phyloP scores from a whole-genome alignment of 768 basidiomycete genomes.

The Leccinum olivaceopallidum region DNA sequence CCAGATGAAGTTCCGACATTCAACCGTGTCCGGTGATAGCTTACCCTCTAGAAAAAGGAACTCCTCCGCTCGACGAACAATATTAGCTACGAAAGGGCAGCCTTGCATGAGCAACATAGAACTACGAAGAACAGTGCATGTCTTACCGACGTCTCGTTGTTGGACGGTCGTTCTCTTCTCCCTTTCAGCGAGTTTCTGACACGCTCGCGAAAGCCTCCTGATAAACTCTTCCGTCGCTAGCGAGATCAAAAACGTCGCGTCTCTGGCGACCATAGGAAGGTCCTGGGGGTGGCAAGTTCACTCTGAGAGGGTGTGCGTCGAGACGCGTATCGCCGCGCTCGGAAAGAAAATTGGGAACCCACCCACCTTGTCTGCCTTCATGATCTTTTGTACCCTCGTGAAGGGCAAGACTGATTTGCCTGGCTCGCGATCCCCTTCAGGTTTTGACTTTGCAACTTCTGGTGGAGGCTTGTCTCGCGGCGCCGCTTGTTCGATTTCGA shows the following conservation, averaged over 20 bases:
- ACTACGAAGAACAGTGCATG: background rate
- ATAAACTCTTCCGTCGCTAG: slow-evolving; percentile 90
- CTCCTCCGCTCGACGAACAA: slow-evolving; percentile 68
- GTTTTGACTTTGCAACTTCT: slow-evolving; percentile 19
- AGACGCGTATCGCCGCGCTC: slow-evolving; percentile 1
- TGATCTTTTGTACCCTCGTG: slow-evolving; percentile 77
- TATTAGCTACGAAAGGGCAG: slow-evolving; percentile 45
- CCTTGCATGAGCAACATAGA: background rate
- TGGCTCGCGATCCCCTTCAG: slow-evolving; percentile 36
- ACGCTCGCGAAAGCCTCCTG: slow-evolving; percentile 67
- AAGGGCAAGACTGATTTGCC: slow-evolving; percentile 80
- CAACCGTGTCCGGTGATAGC: slow-evolving; percentile 1
- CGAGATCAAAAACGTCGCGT: slow-evolving; percentile 77
- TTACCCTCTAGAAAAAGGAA: slow-evolving; percentile 78
- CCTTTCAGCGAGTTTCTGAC: slow-evolving; percentile 65
- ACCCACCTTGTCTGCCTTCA: slow-evolving; percentile 81
- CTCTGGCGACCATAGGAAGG: slow-evolving; percentile 71
- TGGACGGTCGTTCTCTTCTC: slow-evolving; percentile 78
- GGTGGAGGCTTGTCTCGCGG: slow-evolving; percentile 10
- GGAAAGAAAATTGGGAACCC: background rate
- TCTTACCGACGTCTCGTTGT: slow-evolving; percentile 76
- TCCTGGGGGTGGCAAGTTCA: slow-evolving; percentile 46
- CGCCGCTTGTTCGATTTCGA: slow-evolving; percentile 2
- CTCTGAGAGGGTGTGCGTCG: background rate
- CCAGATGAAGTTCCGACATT: background rate